A percentile compares a stretch with the other conserved stretches of the same genome.
Evolutionary conservation across 1,284 basidiomycete species (phyloP).

Genomic region (Xanthoconium separans): DNA sequence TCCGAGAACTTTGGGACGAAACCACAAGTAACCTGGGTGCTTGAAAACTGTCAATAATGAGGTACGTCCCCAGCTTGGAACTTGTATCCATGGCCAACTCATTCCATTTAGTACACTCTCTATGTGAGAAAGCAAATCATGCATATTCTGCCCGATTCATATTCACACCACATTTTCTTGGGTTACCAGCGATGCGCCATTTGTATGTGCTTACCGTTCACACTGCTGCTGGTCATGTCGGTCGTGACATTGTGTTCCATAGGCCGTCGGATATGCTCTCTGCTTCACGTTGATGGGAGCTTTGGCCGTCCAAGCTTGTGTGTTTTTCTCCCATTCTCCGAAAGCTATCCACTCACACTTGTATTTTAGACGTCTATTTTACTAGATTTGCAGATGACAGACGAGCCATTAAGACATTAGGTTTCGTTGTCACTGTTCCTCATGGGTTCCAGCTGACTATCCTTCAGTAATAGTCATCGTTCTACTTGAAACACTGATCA

Average conservation of each 20-base stretch:
- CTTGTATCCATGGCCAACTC: too few relatives aligned
- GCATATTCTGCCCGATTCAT: too few relatives aligned
- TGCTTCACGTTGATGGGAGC: background rate
- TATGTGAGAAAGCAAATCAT: too few relatives aligned
- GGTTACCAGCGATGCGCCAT: background rate
- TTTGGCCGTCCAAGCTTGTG: slow-evolving; percentile 1
- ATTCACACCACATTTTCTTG: too few relatives aligned
- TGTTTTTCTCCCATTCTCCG: background rate
- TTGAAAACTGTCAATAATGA: too few relatives aligned
- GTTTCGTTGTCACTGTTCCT: background rate
- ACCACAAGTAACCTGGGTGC: too few relatives aligned
- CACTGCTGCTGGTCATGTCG: too few relatives aligned
- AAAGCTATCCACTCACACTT: background rate
- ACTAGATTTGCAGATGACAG: slow-evolving; percentile 10
- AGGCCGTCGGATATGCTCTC: slow-evolving; percentile 4
- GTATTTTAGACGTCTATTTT: slow-evolving; percentile 11
- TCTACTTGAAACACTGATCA: slow-evolving; percentile 19
- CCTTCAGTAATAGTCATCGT: slow-evolving; percentile 12
- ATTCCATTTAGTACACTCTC: too few relatives aligned
- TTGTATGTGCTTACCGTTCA: background rate
- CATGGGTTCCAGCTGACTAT: background rate
- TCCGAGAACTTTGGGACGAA: too few relatives aligned
- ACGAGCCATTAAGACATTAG: slow-evolving; percentile 5
- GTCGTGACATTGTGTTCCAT: background rate
- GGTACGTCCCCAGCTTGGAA: too few relatives aligned